Base-by-base conservation (phyloP, 139 green algal species). In the Zygnema circumcarinatum region DNA sequence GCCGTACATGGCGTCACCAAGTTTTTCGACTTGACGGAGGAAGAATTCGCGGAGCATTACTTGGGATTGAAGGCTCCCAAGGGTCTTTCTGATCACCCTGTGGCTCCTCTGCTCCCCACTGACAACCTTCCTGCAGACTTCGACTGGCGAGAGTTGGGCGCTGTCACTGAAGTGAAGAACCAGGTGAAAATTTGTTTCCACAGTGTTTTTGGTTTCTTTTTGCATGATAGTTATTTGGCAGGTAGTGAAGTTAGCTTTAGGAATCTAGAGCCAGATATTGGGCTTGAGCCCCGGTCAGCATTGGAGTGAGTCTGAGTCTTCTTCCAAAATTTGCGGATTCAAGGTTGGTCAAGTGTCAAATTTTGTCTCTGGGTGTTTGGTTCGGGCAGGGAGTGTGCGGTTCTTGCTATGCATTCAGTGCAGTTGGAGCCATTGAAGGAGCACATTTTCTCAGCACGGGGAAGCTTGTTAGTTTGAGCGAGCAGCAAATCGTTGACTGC, bases 401-500 rank as follows among this genome's bases (percentile, higher is more conserved):
- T 1, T 87, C 85, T 21, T 92, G 88, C 85, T 92, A 72, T 22
- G 88, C 84, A n/a, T 93, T 93, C 74, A 86, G 69, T 38, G 87
- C 93, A 7, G 90, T 89, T 38, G 94, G 92, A 25, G 91, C 93
- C 0, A 74, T 96, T 56, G 93, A 97, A 82, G 86, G 84, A 20
- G 94, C 94, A 35, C 89, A 93, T 72, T 95, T 90, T 42, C 68
- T 94, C 39, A 74, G 83, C 0, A 96, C 93, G 22, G 93, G 94
- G 31, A 83, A 94, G 82, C 54, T 90, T 32, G 83, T 87, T 25
- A 83, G 33, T 47, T 91, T 97, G 21, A 93, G 87, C 2, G 94
- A 96, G 87, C 94, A 97, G 90, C 92, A 96, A 87, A 72, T 97
- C 2, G 92, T 96, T 72, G 94, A 96, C 90, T 97, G 94, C 31